These are phyloP conservation scores for Phycomyces blakesleeanus DNA, from an alignment of 192 early-diverging fungal species.

Conservation along the genomic window DNA sequence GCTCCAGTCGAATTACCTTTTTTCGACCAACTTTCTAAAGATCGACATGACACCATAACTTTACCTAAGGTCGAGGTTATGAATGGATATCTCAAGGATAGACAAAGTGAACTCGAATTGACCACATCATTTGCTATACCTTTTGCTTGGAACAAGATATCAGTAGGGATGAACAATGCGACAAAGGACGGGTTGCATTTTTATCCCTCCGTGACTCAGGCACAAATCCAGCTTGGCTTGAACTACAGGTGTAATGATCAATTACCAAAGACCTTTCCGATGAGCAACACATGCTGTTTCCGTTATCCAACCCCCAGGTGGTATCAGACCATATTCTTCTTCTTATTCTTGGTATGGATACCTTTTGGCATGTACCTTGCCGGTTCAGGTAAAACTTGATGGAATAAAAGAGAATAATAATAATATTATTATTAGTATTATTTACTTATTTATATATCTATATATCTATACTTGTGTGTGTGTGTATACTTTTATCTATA, in stretches of 20 bases:
- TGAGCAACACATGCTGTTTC: conserved; percentile 59
- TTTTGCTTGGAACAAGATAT: conserved; percentile 48
- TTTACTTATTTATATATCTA: no score
- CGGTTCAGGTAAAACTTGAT: no score
- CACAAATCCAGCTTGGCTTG: conserved; percentile 53
- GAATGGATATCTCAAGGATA: conserved; percentile 49
- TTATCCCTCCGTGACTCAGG: conserved; percentile 37
- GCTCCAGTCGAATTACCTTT: conserved; percentile 42
- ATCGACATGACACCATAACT: conserved; percentile 43
- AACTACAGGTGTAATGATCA: conserved; percentile 61
- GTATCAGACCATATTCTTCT: conserved; percentile 37
- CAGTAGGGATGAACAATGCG: conserved; percentile 29
- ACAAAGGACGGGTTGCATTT: conserved; percentile 75
- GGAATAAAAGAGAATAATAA: no score
- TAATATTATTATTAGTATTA: no score
- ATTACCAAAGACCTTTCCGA: conserved; percentile 40
- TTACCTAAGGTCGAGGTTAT: conserved; percentile 44
- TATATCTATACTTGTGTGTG: no score
- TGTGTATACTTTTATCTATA: background rate
- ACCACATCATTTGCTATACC: conserved; percentile 41
- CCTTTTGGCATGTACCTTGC: conserved; percentile 23
- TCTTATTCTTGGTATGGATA: conserved; percentile 39
- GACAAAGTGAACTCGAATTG: conserved; percentile 8
- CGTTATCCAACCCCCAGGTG: conserved; percentile 44
- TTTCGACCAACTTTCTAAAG: conserved; percentile 36